Base-by-base conservation (phyloP, 2,329 filamentous ascomycete genomes). In the Ilyonectria robusta region DNA sequence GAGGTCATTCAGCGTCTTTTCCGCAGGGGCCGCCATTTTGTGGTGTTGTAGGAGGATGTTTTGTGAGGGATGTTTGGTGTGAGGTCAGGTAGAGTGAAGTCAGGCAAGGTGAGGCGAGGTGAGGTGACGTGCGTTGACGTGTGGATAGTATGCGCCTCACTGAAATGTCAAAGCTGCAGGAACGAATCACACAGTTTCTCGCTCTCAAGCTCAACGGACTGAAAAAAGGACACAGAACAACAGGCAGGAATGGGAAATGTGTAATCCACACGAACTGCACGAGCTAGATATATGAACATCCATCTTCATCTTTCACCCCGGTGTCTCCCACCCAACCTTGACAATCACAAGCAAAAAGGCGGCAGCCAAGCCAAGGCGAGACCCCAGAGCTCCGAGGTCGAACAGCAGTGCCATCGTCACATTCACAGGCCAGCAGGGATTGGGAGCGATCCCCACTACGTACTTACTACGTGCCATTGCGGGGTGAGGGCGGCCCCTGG, bases 21-120 rank as follows among this genome's bases (percentile, higher is more conserved):
- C 85, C 59, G 87, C 80, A 62, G 93, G 93, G 68, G 92, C 91
- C 71, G 93, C 92, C 93, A 95, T 95, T 76, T 65, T 35, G 26
- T 21, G 19, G 6, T 35, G 15, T 31, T 6, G 50, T 33, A 11
- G 21, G 17, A 53, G n/a, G n/a, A 19, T 33, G 87, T 70, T 69
- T 42, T 59, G 48, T 70, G 35, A 13, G 8, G 48, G 26, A 21
- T 31, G 26, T 26, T 26, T 26, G 26, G 4, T 26, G 26, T 48
- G 23, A 17, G 15, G 47, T 4, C 11, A 46, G 11, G 23, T n/a
- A 37, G 21, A 33, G n/a, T 19, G n/a, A 50, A 15, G 46, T n/a
- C 44, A 23, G 48, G 35, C 23, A 13, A 35, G 53, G 35, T 62
- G 48, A 42, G 7, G 40, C 15, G 7, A n/a, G 40, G 40, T 42